phyloP scores from a whole-genome alignment of 2,329 filamentous ascomycete species.

The Reticulascus tulasneorum region DNA sequence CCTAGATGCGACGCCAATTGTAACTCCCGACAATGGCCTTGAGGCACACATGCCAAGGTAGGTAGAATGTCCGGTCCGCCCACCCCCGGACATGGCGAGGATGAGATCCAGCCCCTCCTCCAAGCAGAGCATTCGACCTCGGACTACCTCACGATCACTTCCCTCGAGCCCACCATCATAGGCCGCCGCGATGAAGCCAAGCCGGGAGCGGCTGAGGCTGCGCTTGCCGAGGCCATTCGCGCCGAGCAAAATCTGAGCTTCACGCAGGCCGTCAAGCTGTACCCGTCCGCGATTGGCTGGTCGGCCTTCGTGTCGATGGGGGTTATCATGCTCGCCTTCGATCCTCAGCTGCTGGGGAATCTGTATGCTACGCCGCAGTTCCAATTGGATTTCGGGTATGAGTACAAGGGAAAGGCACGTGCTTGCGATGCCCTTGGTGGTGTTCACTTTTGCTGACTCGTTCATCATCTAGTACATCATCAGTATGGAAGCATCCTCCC shows the following conservation, averaged over 20 bases:
- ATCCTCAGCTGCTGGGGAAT: conserved; percentile 60
- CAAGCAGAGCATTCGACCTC: neutral
- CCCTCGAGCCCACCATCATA: conserved; percentile 3
- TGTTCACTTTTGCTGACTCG: no score
- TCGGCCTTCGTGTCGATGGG: conserved; percentile 56
- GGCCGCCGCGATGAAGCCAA: conserved; percentile 1
- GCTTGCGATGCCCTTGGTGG: no score
- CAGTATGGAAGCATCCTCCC: no score
- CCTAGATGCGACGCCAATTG: no score
- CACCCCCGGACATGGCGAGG: no score
- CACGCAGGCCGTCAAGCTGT: conserved; percentile 34
- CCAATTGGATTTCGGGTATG: conserved; percentile 50
- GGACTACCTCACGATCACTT: conserved; percentile 2
- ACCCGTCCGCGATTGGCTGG: conserved; percentile 48
- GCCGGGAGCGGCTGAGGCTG: conserved; percentile 10
- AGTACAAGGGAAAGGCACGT: conserved; percentile 40
- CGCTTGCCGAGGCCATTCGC: conserved; percentile 31
- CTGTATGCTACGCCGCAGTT: conserved; percentile 59
- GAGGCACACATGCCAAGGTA: no score
- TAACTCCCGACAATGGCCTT: no score
- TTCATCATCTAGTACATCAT: conserved; percentile 26
- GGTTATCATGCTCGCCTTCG: conserved; percentile 60
- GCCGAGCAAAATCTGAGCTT: conserved; percentile 35
- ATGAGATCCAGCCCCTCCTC: conserved; percentile 9
- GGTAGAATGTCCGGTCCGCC: no score